A percentile compares a stretch with the other conserved stretches of the same genome.
Evolutionary conservation across 208 protist species (phyloP).

Genomic region (Acanthamoeba triangularis): DNA sequence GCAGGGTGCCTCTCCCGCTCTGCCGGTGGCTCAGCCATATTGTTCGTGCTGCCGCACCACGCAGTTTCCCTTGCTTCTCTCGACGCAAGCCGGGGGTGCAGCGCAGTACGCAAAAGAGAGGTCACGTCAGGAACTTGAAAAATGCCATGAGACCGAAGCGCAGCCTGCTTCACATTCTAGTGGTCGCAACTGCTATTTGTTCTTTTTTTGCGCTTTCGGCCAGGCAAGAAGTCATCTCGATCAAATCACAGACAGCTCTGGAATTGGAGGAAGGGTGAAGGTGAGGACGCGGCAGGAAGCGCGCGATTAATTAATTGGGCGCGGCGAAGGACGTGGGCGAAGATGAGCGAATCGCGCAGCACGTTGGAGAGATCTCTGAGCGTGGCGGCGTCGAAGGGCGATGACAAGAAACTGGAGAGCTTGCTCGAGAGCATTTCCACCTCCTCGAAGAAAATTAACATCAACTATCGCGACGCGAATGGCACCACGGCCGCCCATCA

Average conservation of each 20-base stretch:
- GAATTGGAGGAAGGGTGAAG: too few relatives aligned
- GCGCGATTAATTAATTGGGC: too few relatives aligned
- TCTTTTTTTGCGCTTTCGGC: not conserved
- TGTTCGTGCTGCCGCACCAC: too few relatives aligned
- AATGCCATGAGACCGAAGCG: not conserved
- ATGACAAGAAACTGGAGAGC: not conserved
- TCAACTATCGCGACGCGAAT: conserved; percentile 8
- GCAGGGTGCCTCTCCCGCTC: too few relatives aligned
- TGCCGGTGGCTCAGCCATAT: too few relatives aligned
- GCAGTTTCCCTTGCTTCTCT: too few relatives aligned
- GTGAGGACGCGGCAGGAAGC: too few relatives aligned
- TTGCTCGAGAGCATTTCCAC: not conserved
- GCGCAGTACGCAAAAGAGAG: not conserved
- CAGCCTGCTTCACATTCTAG: not conserved
- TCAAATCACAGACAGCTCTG: not conserved
- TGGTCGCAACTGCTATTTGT: not conserved
- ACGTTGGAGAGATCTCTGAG: conserved; percentile 27
- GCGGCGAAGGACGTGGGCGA: not conserved
- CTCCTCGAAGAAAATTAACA: not conserved
- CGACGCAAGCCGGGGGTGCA: too few relatives aligned
- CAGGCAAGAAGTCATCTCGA: not conserved
- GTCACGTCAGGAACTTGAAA: not conserved
- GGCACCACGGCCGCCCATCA: conserved; percentile 10
- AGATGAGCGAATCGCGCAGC: not conserved
- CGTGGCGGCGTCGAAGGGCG: conserved; percentile 3